phyloP scores from a whole-genome alignment of 805 yeast species.

The Cyberlindnera mycetangii region DNA sequence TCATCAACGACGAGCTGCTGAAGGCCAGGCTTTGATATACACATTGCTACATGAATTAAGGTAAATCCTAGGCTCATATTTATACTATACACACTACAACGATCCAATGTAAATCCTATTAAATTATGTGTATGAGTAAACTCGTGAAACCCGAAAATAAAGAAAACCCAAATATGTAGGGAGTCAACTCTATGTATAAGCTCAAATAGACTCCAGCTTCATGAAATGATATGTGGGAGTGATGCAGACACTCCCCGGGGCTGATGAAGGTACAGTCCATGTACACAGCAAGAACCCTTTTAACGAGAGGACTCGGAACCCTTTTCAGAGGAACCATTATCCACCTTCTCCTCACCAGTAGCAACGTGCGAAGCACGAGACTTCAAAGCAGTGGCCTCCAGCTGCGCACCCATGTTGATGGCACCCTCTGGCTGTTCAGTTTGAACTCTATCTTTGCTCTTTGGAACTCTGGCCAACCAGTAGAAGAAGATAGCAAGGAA shows the following conservation, averaged over 20 bases:
- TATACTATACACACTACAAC: too few species aligned
- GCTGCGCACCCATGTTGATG: conserved; percentile 13
- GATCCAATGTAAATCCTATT: too few species aligned
- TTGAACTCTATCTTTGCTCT: conserved; percentile 35
- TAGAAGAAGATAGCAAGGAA: conserved; percentile 43
- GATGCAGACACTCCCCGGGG: not conserved
- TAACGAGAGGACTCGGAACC: conserved; percentile 10
- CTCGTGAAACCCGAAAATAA: too few species aligned
- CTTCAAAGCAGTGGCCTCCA: conserved; percentile 6
- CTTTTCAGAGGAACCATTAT: conserved; percentile 4
- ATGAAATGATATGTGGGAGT: not conserved
- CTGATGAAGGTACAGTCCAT: not conserved
- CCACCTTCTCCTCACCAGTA: not conserved
- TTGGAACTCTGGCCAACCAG: conserved; percentile 72
- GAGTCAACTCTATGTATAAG: too few species aligned
- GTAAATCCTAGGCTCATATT: too few species aligned
- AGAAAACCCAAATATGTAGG: too few species aligned
- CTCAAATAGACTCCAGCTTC: too few species aligned
- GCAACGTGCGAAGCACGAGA: not conserved
- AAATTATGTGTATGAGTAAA: too few species aligned
- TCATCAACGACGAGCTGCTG: conserved; percentile 19
- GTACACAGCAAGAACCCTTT: not conserved
- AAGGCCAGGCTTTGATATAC: conserved; percentile 8
- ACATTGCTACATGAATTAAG: too few species aligned
- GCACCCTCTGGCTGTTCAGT: conserved; percentile 12